These are phyloP conservation scores for Triticum urartu DNA, from an alignment of 176 grass and related monocot genomes.

Conservation along the genomic window DNA sequence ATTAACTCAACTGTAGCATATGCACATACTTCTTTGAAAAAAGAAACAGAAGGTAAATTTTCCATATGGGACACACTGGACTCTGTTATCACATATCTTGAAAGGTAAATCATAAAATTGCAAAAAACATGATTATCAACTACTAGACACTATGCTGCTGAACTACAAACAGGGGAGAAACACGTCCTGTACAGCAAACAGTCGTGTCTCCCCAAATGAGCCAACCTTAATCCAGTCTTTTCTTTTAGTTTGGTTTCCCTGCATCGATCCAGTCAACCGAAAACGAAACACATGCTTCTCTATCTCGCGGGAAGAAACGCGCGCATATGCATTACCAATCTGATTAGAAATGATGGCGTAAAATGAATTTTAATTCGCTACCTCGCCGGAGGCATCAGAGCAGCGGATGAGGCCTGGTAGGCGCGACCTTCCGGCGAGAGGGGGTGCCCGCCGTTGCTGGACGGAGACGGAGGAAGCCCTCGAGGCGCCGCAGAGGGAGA, in stretches of 20 bases:
- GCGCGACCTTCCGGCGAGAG: not conserved
- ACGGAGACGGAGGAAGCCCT: slow-evolving; percentile 23
- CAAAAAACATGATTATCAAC: not conserved
- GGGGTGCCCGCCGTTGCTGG: not conserved
- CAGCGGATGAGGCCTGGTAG: not conserved
- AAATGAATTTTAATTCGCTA: not conserved
- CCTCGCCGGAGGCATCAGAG: slow-evolving; percentile 27
- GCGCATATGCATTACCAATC: not conserved
- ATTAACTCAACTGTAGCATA: not conserved
- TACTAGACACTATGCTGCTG: no score
- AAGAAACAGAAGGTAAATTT: not conserved
- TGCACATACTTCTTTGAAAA: not conserved
- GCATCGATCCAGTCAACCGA: not conserved
- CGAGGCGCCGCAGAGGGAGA: not conserved
- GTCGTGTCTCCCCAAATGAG: not conserved
- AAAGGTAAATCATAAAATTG: not conserved
- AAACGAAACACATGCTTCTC: not conserved
- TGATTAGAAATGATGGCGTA: not conserved
- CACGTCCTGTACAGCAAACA: not conserved
- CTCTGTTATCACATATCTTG: not conserved
- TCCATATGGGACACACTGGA: not conserved
- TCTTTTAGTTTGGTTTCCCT: not conserved
- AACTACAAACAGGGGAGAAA: not conserved
- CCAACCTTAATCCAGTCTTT: not conserved
- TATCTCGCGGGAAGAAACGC: not conserved